Conservation (phyloP, 225 moss, liverwort and hornwort genomes). For the Pseudisothecium myosuroides region DNA sequence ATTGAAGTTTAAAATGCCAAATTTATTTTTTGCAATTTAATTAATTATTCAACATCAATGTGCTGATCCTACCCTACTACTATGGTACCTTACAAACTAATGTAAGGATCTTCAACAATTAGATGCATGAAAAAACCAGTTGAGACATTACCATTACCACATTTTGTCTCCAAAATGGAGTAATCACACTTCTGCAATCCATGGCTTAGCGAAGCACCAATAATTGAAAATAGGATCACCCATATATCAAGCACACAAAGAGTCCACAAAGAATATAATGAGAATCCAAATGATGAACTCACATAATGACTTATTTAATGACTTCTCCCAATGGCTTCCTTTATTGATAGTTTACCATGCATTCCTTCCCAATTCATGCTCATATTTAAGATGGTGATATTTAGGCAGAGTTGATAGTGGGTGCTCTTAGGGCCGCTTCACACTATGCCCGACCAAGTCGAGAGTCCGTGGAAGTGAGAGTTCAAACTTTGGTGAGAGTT, state of each 20-base stretch:
- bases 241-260: background rate
- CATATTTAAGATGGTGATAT: background rate
- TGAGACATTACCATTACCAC: background rate
- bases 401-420: background rate
- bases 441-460: no score
- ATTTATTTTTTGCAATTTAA: background rate
- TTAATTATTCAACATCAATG: background rate
- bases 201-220: background rate
- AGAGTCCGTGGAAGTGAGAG: no score
- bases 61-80: rapidly evolving
- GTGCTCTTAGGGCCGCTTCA: no score
- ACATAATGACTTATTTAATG: background rate
- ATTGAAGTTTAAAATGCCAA: background rate
- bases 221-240: background rate
- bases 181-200: background rate
- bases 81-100: background rate
- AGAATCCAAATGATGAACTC: background rate
- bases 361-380: background rate
- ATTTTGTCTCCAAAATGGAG: background rate
- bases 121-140: background rate
- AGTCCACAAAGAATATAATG: background rate
- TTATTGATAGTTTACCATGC: background rate
- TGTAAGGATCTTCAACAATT: background rate
- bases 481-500: no score
- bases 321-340: background rate